Conservation (phyloP, 2,329 filamentous ascomycete genomes). For the Aureobasidium sp. region DNA sequence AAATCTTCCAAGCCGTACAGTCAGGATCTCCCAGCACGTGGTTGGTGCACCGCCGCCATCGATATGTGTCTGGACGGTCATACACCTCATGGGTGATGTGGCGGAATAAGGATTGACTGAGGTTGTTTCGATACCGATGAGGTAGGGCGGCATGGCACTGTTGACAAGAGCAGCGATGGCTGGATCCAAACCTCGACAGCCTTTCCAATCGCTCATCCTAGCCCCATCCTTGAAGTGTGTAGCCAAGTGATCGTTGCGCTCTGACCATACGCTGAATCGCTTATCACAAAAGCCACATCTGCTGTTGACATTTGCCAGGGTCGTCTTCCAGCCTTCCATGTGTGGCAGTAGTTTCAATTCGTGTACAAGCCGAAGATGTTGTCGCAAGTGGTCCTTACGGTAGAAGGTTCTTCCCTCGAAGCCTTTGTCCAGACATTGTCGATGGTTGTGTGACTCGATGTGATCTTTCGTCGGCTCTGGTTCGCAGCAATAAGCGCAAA, state of each 20-base stretch:
- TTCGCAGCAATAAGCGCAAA: conserved; percentile 51
- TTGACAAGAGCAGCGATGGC: conserved; percentile 40
- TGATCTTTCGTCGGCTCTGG: conserved; percentile 47
- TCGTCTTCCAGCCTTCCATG: conserved; percentile 58
- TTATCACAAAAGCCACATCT: conserved; percentile 46
- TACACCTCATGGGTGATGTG: conserved; percentile 20
- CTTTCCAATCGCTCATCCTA: conserved; percentile 47
- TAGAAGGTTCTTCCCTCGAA: conserved; percentile 55
- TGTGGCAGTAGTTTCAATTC: conserved; percentile 50
- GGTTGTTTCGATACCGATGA: conserved; percentile 40
- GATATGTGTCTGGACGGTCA: not conserved
- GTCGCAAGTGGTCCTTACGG: conserved; percentile 53
- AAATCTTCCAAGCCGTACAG: conserved; percentile 36
- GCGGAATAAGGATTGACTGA: conserved; percentile 41
- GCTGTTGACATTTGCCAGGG: conserved; percentile 44
- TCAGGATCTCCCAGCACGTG: conserved; percentile 41
- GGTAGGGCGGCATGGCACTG: conserved; percentile 44
- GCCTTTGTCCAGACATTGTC: conserved; percentile 58
- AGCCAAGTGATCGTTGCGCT: conserved; percentile 44
- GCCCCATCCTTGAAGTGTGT: conserved; percentile 46
- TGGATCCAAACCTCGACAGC: conserved; percentile 44
- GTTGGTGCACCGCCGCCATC: not conserved
- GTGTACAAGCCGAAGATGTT: conserved; percentile 53
- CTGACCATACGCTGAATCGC: conserved; percentile 42
- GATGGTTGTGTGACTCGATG: conserved; percentile 51